Evolutionary conservation across 176 grass and related monocot species (phyloP).

Genomic region (Carex littledalei): DNA sequence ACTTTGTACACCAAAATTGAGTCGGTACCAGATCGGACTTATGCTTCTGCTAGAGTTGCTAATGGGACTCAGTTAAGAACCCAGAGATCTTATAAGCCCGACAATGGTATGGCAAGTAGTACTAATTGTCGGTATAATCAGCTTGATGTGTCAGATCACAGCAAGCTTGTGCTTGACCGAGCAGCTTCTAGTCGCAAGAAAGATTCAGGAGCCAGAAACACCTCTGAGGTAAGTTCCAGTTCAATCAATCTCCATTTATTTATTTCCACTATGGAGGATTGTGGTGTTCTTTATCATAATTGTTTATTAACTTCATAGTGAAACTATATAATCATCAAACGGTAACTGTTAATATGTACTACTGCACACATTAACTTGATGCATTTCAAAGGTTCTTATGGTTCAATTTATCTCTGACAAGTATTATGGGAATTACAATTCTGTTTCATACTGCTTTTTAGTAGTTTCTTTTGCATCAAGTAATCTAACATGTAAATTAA

Average conservation of each 20-base stretch:
- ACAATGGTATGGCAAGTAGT: constrained; percentile 19
- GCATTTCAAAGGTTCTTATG: not conserved
- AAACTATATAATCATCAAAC: not conserved
- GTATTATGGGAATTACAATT: not conserved
- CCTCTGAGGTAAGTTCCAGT: constrained; percentile 28
- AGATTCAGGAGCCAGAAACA: constrained; percentile 31
- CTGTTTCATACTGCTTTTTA: not conserved
- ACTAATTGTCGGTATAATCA: constrained; percentile 23
- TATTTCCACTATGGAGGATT: not conserved
- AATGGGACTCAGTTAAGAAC: constrained; percentile 34
- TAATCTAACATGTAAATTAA: not conserved
- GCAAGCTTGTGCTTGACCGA: constrained; percentile 32
- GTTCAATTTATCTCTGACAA: not conserved
- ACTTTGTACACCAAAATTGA: constrained; percentile 29
- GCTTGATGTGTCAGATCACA: constrained; percentile 22
- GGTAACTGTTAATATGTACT: not conserved
- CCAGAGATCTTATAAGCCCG: constrained; percentile 43
- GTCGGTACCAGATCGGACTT: constrained; percentile 29
- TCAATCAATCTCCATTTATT: not conserved
- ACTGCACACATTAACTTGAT: not conserved
- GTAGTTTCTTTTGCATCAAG: not conserved
- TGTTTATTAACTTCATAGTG: not conserved
- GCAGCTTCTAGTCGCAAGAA: constrained; percentile 42
- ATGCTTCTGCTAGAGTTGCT: constrained; percentile 30
- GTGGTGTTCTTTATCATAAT: not conserved